A percentile compares a stretch with the other conserved stretches of the same genome.
phyloP scores from a whole-genome alignment of 2,329 filamentous ascomycete species.

The Xylaria sp. region DNA sequence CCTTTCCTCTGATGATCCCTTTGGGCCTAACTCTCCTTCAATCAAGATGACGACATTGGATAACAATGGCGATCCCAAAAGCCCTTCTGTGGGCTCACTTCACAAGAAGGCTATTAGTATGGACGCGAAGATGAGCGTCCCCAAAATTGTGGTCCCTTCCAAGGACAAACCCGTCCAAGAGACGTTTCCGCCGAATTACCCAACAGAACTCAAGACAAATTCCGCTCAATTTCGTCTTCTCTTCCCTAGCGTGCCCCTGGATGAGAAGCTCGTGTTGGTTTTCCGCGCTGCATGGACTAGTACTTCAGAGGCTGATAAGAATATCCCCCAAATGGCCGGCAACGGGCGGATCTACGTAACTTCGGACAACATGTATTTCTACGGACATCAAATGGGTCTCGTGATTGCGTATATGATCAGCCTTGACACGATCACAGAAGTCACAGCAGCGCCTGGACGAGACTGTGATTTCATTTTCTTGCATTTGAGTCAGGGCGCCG shows the following conservation, averaged over 20 bases:
- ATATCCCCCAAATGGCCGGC: conserved; percentile 65
- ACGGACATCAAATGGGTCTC: conserved; percentile 92
- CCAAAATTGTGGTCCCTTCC: conserved; percentile 43
- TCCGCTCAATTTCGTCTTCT: conserved; percentile 93
- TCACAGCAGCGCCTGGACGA: conserved; percentile 87
- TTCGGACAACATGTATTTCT: conserved; percentile 89
- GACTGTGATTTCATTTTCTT: conserved; percentile 95
- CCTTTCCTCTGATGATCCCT: conserved; percentile 49
- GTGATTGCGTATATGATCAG: conserved; percentile 83
- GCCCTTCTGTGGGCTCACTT: conserved; percentile 40
- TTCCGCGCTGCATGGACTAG: conserved; percentile 89
- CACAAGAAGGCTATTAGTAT: conserved; percentile 59
- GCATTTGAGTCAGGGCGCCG: conserved; percentile 72
- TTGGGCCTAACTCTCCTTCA: conserved; percentile 50
- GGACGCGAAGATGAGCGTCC: conserved; percentile 49
- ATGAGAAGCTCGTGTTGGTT: conserved; percentile 88
- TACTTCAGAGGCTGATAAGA: conserved; percentile 56
- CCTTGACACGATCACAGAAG: conserved; percentile 82
- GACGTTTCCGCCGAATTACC: conserved; percentile 79
- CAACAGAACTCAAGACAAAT: conserved; percentile 82
- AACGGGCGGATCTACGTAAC: conserved; percentile 88
- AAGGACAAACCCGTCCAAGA: conserved; percentile 55
- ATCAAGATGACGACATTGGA: conserved; percentile 48
- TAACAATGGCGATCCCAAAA: conserved; percentile 43
- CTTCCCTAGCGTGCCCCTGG: conserved; percentile 80